Base-by-base conservation (phyloP, 2,329 filamentous ascomycete genomes). In the Hymenoscyphus repandus region DNA sequence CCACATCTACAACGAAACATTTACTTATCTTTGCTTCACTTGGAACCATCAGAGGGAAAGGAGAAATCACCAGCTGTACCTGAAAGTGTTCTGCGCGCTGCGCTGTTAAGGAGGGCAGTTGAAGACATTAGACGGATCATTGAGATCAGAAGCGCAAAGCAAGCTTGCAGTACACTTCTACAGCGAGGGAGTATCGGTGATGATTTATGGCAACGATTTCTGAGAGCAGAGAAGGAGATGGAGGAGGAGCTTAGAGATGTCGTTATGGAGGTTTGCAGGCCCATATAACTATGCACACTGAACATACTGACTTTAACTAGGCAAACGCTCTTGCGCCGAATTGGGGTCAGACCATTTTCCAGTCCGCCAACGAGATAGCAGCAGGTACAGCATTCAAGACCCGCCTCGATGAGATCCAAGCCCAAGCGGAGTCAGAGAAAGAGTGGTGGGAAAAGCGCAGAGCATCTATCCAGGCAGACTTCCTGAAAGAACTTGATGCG, bases 271-370 rank as follows among this genome's bases (percentile, higher is more conserved):
- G 90, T 95, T 69, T 55, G 77, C 56, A 1, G 20, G 36, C 38
- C 5, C 18, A 9, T n/a, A n/a, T 17, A n/a, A 9, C 11, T 34
- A 18, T 12, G 1, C 37, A 17, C 31, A 46, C 3, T 12, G 34
- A 37, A 13, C 10, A 45, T 49, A 47, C 57, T 67, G 54, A 68
- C 51, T 51, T 50, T 17, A 49, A 18, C 37, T 42, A 96, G 90
- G 93, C 95, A 63, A 97, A 97, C 68, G 90, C 88, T 17, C 86
- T 96, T 57, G 78, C 82, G 1, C 85, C 88, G 44, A 85, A 86
- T 69, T 99, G 93, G 93, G 93, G 93, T 55, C 85, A 93, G 66
- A 83, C 81, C 50, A 97, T 99, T 68, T 99, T 99, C 79, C 93
- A 99, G 70, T 91, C 88, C 41, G 93, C 93, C 49, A 95, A 95